Percentiles rank a stretch among this genome's conserved stretches.
phyloP scores from a whole-genome alignment of 306 rosid species.

The Sicyos baderoa region DNA sequence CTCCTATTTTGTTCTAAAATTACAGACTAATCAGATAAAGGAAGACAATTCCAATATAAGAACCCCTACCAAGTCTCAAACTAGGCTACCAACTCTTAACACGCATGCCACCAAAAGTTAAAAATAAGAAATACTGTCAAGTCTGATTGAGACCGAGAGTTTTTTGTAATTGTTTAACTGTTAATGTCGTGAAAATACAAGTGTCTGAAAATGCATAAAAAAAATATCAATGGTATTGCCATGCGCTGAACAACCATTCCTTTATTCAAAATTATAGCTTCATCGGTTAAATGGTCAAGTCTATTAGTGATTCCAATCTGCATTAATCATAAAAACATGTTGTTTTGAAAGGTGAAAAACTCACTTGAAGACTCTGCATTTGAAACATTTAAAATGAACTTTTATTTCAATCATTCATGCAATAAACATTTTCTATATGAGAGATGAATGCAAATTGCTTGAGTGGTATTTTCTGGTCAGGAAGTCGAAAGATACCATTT shows the following conservation, averaged over 20 bases:
- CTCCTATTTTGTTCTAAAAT: conserved; percentile 5
- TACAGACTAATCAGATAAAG: not conserved
- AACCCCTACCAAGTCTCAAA: not conserved
- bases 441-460: not conserved
- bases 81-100: conserved; percentile 3
- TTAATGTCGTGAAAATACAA: not conserved
- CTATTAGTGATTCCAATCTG: not conserved
- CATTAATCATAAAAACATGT: not conserved
- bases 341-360: not conserved
- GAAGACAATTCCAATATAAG: not conserved
- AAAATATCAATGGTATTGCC: not conserved
- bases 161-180: not conserved
- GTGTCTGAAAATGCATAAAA: conserved; percentile 4
- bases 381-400: not conserved
- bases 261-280: conserved; percentile 3
- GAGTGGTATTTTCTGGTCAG: not conserved
- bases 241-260: not conserved
- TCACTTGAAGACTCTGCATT: not conserved
- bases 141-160: not conserved
- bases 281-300: not conserved
- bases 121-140: not conserved
- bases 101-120: not conserved
- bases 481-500: conserved; percentile 43
- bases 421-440: not conserved
- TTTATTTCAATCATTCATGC: not conserved